A percentile compares a stretch with the other conserved stretches of the same genome.
phyloP scores from a whole-genome alignment of 768 basidiomycete species.

The Serendipita sp. region DNA sequence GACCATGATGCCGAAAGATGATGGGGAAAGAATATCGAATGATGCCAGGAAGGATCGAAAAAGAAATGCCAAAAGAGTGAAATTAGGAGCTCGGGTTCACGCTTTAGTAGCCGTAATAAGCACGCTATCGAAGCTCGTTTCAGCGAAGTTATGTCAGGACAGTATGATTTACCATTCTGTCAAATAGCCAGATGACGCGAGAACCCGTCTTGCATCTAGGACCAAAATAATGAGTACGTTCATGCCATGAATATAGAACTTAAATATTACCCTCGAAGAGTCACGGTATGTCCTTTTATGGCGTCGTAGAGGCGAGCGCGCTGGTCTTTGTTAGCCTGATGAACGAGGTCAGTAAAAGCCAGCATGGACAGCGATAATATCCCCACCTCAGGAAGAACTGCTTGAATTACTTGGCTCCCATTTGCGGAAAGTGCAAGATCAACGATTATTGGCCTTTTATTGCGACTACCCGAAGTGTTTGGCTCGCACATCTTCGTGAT shows the following conservation, averaged over 20 bases:
- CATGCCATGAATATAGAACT: background rate
- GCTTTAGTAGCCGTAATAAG: conserved; percentile 36
- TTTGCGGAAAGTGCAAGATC: conserved; percentile 71
- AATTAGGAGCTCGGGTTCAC: background rate
- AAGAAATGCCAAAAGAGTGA: background rate
- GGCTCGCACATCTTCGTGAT: conserved; percentile 67
- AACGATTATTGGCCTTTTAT: conserved; percentile 71
- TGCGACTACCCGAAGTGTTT: conserved; percentile 19
- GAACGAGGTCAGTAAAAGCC: background rate
- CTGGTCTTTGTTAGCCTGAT: conserved; percentile 72
- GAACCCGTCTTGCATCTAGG: conserved; percentile 86
- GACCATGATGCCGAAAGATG: too few relatives aligned
- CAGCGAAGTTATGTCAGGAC: background rate
- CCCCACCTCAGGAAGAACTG: conserved; percentile 56
- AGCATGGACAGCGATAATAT: background rate
- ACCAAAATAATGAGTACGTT: conserved; percentile 69
- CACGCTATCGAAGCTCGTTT: conserved; percentile 28
- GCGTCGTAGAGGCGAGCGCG: conserved; percentile 69
- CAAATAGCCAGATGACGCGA: conserved; percentile 83
- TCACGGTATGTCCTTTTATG: conserved; percentile 9
- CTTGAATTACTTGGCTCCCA: conserved; percentile 74
- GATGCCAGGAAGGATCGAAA: too few relatives aligned
- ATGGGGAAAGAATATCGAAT: too few relatives aligned
- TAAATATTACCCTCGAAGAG: background rate
- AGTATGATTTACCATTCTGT: conserved; percentile 32